These are phyloP conservation scores for Aspergillus biplanus DNA, from an alignment of 495 filamentous ascomycete genomes.

Conservation along the genomic window DNA sequence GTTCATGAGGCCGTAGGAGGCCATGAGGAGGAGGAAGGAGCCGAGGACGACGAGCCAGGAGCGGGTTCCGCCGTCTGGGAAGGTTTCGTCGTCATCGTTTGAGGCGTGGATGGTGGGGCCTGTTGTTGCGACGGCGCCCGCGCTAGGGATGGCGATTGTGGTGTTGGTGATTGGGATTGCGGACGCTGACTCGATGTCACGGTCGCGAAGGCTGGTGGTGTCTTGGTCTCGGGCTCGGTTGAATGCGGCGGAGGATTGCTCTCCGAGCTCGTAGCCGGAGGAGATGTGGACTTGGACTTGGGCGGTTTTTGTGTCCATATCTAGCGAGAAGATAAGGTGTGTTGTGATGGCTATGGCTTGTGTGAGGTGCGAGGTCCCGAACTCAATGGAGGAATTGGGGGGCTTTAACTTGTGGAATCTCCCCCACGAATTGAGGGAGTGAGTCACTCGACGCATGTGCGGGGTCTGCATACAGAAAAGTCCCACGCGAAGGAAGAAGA, in stretches of 20 bases:
- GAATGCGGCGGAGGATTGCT: not conserved
- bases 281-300: not conserved
- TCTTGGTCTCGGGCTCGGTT: not conserved
- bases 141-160: not conserved
- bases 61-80: constrained; percentile 62
- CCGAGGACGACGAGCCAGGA: constrained; percentile 69
- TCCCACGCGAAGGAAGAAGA: not conserved
- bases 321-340: too few species aligned
- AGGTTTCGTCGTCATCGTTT: constrained; percentile 34
- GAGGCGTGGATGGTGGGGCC: not conserved
- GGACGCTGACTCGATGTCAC: not conserved
- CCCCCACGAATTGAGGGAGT: not conserved
- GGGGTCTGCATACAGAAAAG: not conserved
- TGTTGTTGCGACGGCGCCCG: not conserved
- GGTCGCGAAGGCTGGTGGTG: too few species aligned
- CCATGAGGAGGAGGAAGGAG: constrained; percentile 63
- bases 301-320: not conserved
- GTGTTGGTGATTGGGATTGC: not conserved
- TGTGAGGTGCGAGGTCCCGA: not conserved
- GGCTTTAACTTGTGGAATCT: not conserved
- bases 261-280: constrained; percentile 8
- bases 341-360: not conserved
- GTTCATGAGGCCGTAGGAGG: constrained; percentile 65
- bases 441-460: not conserved
- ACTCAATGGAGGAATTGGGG: not conserved